Percentiles rank a stretch among this genome's conserved stretches.
Evolutionary conservation across 306 rosid species (phyloP).

Genomic region (Canavalia gladiata): DNA sequence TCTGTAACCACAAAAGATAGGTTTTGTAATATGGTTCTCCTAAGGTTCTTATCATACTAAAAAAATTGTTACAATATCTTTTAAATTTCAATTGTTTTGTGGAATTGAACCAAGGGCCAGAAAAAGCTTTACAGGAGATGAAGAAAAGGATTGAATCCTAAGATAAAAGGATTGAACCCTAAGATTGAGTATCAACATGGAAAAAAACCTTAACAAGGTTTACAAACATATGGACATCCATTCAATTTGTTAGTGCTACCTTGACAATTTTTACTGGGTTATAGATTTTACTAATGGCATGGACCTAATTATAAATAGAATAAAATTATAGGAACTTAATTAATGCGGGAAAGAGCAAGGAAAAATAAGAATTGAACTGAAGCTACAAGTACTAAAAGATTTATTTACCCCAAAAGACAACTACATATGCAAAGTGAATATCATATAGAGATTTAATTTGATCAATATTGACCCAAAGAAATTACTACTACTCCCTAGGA

Average conservation of each 20-base stretch:
- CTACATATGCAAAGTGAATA: background rate
- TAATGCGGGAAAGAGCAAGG: background rate
- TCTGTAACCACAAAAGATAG: too few relatives aligned
- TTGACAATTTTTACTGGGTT: background rate
- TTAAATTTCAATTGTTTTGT: slow-evolving; percentile 1
- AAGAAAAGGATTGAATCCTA: background rate
- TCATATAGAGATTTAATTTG: background rate
- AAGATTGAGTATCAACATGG: slow-evolving; percentile 1
- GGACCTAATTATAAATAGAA: background rate
- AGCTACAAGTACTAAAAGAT: background rate
- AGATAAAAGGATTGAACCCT: background rate
- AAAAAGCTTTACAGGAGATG: background rate
- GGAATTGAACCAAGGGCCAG: slow-evolving; percentile 13
- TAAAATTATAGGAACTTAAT: background rate
- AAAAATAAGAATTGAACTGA: background rate
- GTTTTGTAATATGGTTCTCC: too few relatives aligned
- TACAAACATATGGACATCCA: background rate
- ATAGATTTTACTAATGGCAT: background rate
- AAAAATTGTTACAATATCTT: background rate
- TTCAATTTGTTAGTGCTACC: background rate
- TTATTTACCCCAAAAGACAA: background rate
- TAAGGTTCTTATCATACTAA: too few relatives aligned
- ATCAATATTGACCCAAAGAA: background rate
- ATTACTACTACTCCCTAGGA: background rate
- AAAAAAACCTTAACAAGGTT: background rate